These are phyloP conservation scores for Symbiodinium natans DNA, from an alignment of 73 alveolate species.

Conservation along the genomic window DNA sequence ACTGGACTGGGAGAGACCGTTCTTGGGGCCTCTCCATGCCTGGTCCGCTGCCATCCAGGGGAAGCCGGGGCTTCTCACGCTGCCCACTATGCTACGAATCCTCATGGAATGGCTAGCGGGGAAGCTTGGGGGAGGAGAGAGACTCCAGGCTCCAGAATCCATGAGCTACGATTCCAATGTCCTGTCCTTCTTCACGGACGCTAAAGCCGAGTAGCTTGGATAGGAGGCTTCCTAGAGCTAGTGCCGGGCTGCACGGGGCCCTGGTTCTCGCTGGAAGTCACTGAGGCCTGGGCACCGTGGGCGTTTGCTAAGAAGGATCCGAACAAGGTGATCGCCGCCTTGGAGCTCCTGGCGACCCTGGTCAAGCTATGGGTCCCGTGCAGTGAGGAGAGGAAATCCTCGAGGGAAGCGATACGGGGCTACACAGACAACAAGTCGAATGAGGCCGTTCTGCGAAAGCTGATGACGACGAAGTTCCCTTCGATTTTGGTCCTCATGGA, in stretches of 20 bases:
- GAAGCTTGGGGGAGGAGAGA: background rate
- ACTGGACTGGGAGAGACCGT: slow-evolving; percentile 19
- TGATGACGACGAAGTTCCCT: background rate
- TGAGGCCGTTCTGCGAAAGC: no score
- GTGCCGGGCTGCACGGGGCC: background rate
- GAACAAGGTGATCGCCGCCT: background rate
- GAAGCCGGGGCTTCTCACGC: background rate
- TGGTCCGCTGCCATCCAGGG: background rate
- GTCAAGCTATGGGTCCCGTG: slow-evolving; percentile 1
- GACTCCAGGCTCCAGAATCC: background rate
- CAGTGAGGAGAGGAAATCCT: no score
- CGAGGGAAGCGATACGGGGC: background rate
- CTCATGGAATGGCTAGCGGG: background rate
- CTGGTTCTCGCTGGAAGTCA: background rate
- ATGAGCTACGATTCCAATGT: background rate
- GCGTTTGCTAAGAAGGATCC: background rate
- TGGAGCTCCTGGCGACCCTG: slow-evolving; percentile 24
- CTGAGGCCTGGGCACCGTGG: slow-evolving; percentile 15
- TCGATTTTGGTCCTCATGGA: background rate
- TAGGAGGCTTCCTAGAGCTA: background rate
- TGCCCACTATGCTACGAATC: background rate
- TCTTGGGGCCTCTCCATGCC: background rate
- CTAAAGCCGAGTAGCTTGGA: background rate
- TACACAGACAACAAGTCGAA: background rate
- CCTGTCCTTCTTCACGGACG: slow-evolving; percentile 6